Percentiles rank a stretch among this genome's conserved stretches.
These are phyloP conservation scores for Solanum ossicruentum DNA, from an alignment of 257 asterid genomes.

Conservation along the genomic window DNA sequence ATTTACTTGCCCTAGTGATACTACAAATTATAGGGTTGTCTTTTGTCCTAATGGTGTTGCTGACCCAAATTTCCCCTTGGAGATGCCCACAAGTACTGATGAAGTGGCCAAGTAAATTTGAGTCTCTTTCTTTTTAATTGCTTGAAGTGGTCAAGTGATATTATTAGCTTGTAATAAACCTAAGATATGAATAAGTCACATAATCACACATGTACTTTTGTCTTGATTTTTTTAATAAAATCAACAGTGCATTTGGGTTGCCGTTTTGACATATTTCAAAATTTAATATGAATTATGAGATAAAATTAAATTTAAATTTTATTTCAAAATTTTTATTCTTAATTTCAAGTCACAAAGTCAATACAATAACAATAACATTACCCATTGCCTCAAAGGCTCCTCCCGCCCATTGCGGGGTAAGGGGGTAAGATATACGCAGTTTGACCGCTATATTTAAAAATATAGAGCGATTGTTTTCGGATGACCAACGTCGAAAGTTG, in stretches of 20 bases:
- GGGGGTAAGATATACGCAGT: too few species aligned
- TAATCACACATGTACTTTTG: not conserved
- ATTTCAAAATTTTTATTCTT: not conserved
- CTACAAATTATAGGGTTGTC: slow-evolving; percentile 29
- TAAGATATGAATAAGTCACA: not conserved
- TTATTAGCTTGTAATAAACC: not conserved
- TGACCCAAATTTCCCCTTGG: not conserved
- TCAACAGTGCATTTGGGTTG: not conserved
- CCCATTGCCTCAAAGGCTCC: too few species aligned
- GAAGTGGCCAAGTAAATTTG: not conserved
- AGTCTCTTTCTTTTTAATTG: not conserved
- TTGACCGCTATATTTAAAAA: too few species aligned
- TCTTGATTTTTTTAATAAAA: not conserved
- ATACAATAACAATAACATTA: too few species aligned
- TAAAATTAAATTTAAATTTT: not conserved
- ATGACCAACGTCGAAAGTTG: too few species aligned
- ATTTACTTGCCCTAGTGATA: slow-evolving; percentile 27
- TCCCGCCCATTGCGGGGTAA: too few species aligned
- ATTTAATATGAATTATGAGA: not conserved
- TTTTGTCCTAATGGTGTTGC: slow-evolving; percentile 28
- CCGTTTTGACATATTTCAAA: too few species aligned
- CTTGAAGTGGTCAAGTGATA: not conserved
- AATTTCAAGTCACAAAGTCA: not conserved
- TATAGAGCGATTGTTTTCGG: too few species aligned
- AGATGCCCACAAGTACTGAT: not conserved